Evolutionary conservation across 2,329 filamentous ascomycete species (phyloP).

Genomic region (Cladosporium halotolerans): DNA sequence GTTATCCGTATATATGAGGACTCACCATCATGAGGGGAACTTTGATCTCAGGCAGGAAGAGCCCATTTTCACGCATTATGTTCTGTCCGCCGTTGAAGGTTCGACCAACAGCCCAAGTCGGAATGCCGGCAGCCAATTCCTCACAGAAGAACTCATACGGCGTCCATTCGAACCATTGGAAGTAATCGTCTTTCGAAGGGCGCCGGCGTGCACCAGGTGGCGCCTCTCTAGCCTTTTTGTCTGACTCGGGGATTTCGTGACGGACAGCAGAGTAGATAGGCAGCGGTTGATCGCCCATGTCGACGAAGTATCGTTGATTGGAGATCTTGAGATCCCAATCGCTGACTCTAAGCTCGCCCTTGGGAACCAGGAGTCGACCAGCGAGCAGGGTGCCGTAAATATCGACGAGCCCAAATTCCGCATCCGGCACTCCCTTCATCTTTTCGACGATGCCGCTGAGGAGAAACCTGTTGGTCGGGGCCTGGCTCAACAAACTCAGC

Average conservation of each 20-base stretch:
- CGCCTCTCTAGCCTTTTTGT: conserved; percentile 24
- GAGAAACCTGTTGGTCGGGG: conserved; percentile 89
- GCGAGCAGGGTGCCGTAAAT: conserved; percentile 83
- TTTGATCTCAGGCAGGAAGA: conserved; percentile 75
- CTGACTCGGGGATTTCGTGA: conserved; percentile 75
- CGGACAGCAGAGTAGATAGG: conserved; percentile 94
- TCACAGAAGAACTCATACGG: conserved; percentile 96
- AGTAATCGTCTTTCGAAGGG: conserved; percentile 65
- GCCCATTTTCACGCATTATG: conserved; percentile 55
- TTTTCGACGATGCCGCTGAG: conserved; percentile 87
- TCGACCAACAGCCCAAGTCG: conserved; percentile 86
- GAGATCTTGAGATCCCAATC: conserved; percentile 83
- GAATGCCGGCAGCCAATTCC: conserved; percentile 84
- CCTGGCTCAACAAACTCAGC: conserved; percentile 71
- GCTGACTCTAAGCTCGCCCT: conserved; percentile 71
- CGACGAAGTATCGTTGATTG: conserved; percentile 70
- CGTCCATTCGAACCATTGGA: conserved; percentile 96
- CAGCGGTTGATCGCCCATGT: conserved; percentile 73
- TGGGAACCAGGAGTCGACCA: conserved; percentile 77
- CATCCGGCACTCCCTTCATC: conserved; percentile 70
- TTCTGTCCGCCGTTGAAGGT: conserved; percentile 69
- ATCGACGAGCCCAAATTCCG: conserved; percentile 86
- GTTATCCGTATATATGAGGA: neutral
- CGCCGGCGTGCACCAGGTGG: conserved; percentile 34
- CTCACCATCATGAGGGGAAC: conserved; percentile 65